Evolutionary conservation across 2,329 filamentous ascomycete genomes (phyloP).

Genomic region (Zarea fungicola): DNA sequence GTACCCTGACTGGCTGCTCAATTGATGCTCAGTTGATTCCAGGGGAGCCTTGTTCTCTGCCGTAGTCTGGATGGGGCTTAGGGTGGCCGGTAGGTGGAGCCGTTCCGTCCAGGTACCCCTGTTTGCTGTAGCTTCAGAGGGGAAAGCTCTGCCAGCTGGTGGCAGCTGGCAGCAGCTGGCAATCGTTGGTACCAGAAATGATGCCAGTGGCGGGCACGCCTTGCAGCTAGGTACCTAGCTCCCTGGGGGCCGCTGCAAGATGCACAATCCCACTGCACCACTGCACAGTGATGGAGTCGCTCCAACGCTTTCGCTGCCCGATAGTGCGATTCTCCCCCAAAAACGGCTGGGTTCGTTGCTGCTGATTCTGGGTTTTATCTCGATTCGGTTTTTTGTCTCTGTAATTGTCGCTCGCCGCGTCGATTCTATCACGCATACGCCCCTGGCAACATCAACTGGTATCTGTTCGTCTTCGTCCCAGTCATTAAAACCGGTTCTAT

Average conservation of each 20-base stretch:
- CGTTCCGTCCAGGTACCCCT: slow-evolving; percentile 8
- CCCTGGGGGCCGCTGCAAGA: background rate
- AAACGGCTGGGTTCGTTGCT: background rate
- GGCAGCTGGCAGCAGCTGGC: too few species aligned
- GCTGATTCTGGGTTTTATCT: background rate
- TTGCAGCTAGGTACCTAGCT: background rate
- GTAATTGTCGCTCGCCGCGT: background rate
- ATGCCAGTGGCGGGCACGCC: background rate
- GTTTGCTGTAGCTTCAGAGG: too few species aligned
- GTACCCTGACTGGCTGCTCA: background rate
- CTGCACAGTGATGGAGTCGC: slow-evolving; percentile 4
- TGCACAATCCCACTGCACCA: slow-evolving; percentile 5
- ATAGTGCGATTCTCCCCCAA: background rate
- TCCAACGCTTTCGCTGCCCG: background rate
- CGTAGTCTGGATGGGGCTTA: background rate
- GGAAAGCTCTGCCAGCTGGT: too few species aligned
- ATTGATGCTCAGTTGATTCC: too few species aligned
- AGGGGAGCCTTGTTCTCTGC: too few species aligned
- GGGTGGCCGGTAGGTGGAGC: background rate
- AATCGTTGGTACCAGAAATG: too few species aligned
- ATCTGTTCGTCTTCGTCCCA: background rate
- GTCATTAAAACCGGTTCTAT: slow-evolving; percentile 8
- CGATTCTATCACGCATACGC: background rate
- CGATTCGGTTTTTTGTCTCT: background rate
- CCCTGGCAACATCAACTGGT: background rate